Evolutionary conservation across 1,284 basidiomycete genomes (phyloP), one percentile per base, ranked within the genome.

Genomic region (Ustilago curta): DNA sequence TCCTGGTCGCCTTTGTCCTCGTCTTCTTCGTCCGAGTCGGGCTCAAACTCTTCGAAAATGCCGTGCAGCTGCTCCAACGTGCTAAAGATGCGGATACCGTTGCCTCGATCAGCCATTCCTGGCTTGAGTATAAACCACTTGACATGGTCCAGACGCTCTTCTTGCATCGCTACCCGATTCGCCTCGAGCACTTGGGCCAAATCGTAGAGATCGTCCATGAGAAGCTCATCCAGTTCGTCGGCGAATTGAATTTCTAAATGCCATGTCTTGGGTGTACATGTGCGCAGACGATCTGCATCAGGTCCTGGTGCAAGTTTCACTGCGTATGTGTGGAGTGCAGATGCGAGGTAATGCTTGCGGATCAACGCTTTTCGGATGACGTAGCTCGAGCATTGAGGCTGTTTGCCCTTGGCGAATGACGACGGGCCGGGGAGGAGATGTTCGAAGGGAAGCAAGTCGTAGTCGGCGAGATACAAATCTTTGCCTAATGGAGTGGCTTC

Each of bases 71-170:
- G 87, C 11, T 91, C 89, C 83, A 92, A 91, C 51, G 89, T 91
- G 57, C 92, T 90, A 85, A 99, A 98, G 55, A 99, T 87, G 40
- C 95, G 87, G 71, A 99, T 96, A 0, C 96, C 97, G 88, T 94
- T 93, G 4, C 94, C 97, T 58, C 94, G 89, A 87, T 99, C 96
- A 1, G 95, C 92, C 92, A 99, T 97, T 12, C 94, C 94, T 40
- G 97, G 95, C 86, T 99, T 99, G 57, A 99, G 55, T n/a, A 84
- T 84, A 57, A 79, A 83, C 83, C 83, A 84, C 40, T 35, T 57
- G 29, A 75, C 94, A 67, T 87, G 89, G 8, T 85, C 77, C 23
- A 48, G 25, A 19, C 82, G 76, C 8, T 83, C 84, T 1, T 75
- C 79, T 14, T 75, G 53, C 11, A 54, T 45, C n/a, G 74, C 73